Conservation (phyloP, 2,329 filamentous ascomycete species). For the Verticillium tricorpus region DNA sequence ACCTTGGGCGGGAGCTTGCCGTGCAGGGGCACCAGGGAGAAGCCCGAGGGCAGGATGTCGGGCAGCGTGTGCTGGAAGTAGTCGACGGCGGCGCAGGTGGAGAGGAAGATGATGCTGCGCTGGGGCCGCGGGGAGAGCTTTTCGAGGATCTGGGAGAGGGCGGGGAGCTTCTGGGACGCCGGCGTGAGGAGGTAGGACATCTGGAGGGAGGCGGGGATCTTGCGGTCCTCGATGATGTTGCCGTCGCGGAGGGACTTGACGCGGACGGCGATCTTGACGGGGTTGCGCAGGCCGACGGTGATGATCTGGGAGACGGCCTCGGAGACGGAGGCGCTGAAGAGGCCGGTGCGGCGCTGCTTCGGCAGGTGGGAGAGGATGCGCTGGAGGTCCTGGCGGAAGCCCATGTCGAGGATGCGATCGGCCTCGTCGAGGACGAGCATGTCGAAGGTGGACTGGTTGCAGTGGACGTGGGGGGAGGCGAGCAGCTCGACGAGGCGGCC, state of each 20-base stretch:
- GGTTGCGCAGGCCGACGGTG: conserved; percentile 85
- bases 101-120: conserved; percentile 86
- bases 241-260: conserved; percentile 70
- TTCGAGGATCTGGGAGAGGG: conserved; percentile 65
- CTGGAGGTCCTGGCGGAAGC: conserved; percentile 88
- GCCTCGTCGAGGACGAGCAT: conserved; percentile 91
- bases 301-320: conserved; percentile 94
- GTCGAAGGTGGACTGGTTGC: conserved; percentile 84
- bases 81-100: conserved; percentile 90
- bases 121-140: conserved; percentile 69
- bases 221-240: conserved; percentile 68
- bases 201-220: conserved; percentile 86
- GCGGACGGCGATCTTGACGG: conserved; percentile 90
- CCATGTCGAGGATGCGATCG: conserved; percentile 85
- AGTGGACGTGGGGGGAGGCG: conserved; percentile 81
- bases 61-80: conserved; percentile 85
- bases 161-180: conserved; percentile 75
- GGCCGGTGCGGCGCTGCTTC: conserved; percentile 86
- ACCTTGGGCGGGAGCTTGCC: conserved; percentile 89
- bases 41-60: conserved; percentile 61
- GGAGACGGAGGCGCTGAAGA: conserved; percentile 94
- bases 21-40: conserved; percentile 75
- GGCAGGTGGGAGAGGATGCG: conserved; percentile 79
- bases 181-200: conserved; percentile 79
- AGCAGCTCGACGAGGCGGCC: conserved; percentile 86